phyloP scores from a whole-genome alignment of 2,329 filamentous ascomycete species.

The Botryotinia globosa region DNA sequence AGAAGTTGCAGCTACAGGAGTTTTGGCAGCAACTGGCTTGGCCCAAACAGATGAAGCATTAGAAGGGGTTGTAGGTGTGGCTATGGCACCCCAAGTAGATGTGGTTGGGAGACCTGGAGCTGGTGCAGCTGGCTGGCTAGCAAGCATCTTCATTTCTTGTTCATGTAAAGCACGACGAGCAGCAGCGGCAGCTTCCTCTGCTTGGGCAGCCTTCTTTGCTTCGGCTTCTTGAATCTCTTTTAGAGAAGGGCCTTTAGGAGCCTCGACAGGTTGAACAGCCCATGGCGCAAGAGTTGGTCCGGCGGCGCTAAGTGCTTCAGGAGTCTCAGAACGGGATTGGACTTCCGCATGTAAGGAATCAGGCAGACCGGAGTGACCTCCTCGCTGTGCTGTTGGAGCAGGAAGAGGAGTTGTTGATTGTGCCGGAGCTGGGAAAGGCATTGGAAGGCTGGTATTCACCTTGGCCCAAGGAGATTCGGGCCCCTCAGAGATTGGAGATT shows the following conservation, averaged over 20 bases:
- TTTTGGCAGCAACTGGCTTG: conserved; percentile 47
- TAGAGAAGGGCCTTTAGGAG: conserved; percentile 81
- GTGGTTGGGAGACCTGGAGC: conserved; percentile 79
- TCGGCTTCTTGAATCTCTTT: conserved; percentile 97
- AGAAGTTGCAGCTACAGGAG: conserved; percentile 37
- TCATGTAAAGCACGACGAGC: conserved; percentile 75
- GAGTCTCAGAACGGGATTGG: conserved; percentile 76
- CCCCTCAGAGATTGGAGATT: conserved; percentile 53
- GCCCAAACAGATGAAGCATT: conserved; percentile 44
- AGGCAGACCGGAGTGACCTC: conserved; percentile 78
- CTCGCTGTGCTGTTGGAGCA: conserved; percentile 83
- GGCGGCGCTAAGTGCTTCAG: conserved; percentile 49
- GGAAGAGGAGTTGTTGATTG: conserved; percentile 79
- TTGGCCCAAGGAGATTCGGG: conserved; percentile 56
- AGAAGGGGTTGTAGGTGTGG: conserved; percentile 36
- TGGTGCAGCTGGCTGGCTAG: conserved; percentile 58
- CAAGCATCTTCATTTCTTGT: conserved; percentile 62
- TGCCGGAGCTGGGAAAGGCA: conserved; percentile 66
- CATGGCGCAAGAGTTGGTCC: conserved; percentile 80
- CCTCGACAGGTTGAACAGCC: conserved; percentile 79
- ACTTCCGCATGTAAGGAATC: conserved; percentile 64
- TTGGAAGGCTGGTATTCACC: conserved; percentile 65
- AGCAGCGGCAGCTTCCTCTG: conserved; percentile 75
- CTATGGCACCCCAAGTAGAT: conserved; percentile 68
- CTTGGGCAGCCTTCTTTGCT: conserved; percentile 86